A percentile compares a stretch with the other conserved stretches of the same genome.
phyloP scores from a whole-genome alignment of 345 rosid species.

The Salix caprea region DNA sequence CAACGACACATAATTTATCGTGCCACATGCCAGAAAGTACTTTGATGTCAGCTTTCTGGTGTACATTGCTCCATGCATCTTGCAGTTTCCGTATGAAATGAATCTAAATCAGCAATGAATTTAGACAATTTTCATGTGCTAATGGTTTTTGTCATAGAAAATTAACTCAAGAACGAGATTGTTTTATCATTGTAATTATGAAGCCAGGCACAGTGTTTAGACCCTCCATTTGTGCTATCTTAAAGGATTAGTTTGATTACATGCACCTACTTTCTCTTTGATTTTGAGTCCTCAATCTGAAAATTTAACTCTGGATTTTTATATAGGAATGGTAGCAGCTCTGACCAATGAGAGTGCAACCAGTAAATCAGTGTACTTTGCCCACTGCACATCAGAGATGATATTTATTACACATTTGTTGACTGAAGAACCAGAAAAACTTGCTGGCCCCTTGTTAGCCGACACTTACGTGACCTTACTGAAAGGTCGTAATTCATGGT shows the following conservation, averaged over 20 bases:
- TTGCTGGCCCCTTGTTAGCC: constrained; percentile 93
- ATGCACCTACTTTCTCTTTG: neutral
- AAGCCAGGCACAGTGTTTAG: neutral
- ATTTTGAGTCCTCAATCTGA: neutral
- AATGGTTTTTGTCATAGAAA: neutral
- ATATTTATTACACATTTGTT: constrained; percentile 89
- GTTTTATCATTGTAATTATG: neutral
- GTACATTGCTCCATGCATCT: neutral
- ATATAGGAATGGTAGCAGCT: constrained; percentile 85
- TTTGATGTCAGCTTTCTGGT: neutral
- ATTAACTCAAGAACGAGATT: neutral
- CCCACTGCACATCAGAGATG: constrained; percentile 98
- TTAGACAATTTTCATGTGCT: neutral
- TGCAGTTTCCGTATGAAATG: neutral
- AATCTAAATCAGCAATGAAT: neutral
- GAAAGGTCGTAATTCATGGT: constrained; percentile 98
- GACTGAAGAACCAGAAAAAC: constrained; percentile 91
- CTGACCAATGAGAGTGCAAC: constrained; percentile 96
- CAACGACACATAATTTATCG: neutral
- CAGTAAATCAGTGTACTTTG: constrained; percentile 94
- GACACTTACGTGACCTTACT: constrained; percentile 90
- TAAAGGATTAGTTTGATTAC: neutral
- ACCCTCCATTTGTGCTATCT: neutral
- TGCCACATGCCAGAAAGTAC: neutral
- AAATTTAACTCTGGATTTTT: neutral